Percentiles rank a stretch among this genome's conserved stretches.
phyloP scores from a whole-genome alignment of 805 yeast genomes.

The Candida oleophila region DNA sequence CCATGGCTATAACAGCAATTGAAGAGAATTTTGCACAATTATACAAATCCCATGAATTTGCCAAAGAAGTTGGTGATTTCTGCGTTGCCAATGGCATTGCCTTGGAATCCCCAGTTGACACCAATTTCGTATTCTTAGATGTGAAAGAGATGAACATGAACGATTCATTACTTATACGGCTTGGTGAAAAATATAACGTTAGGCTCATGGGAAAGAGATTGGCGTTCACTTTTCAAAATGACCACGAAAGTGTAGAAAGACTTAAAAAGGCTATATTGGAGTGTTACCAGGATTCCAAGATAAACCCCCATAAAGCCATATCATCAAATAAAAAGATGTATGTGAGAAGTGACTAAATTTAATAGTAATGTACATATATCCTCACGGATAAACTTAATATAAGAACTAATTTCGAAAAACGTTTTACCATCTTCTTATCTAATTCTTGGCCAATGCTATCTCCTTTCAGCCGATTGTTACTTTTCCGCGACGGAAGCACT shows the following conservation, averaged over 20 bases:
- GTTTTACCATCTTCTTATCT: too few relatives aligned
- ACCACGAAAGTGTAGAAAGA: slow-evolving; percentile 27
- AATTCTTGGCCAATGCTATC: too few relatives aligned
- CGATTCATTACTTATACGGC: slow-evolving; percentile 19
- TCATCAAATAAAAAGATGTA: slow-evolving; percentile 6
- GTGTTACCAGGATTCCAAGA: slow-evolving; percentile 52
- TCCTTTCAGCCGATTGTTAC: too few relatives aligned
- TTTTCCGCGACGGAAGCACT: too few relatives aligned
- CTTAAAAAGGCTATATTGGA: slow-evolving; percentile 54
- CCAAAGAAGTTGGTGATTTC: slow-evolving; percentile 32
- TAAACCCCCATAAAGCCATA: slow-evolving; percentile 42
- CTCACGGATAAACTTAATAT: too few relatives aligned
- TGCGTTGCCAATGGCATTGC: slow-evolving; percentile 27
- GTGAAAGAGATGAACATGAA: slow-evolving; percentile 28
- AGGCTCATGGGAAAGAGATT: slow-evolving; percentile 58
- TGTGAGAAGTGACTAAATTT: background rate
- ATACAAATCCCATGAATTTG: slow-evolving; percentile 29
- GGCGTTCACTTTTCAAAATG: slow-evolving; percentile 37
- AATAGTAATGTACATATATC: background rate
- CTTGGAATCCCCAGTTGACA: slow-evolving; percentile 37
- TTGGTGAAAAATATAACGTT: slow-evolving; percentile 59
- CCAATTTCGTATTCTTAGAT: slow-evolving; percentile 43
- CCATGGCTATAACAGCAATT: slow-evolving; percentile 42
- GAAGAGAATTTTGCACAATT: slow-evolving; percentile 38
- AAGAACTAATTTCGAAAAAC: too few relatives aligned